A percentile compares a stretch with the other conserved stretches of the same genome.
These are phyloP conservation scores for Backusella tuberculispora DNA, from an alignment of 192 early-diverging fungal species.

Conservation along the genomic window DNA sequence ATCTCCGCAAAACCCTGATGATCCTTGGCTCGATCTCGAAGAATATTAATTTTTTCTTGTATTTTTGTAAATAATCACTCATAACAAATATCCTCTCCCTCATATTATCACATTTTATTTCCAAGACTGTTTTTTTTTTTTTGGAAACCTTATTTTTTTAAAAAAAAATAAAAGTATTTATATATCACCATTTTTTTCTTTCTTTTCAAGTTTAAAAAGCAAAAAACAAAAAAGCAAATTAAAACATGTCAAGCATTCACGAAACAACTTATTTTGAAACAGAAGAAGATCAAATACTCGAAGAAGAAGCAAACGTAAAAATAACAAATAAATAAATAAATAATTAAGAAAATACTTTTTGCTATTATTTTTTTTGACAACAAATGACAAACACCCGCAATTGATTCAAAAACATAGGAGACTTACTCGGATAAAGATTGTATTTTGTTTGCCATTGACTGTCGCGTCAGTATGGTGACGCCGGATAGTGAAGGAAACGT, in stretches of 20 bases:
- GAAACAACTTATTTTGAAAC: no score
- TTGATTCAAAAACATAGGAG: background rate
- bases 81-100: background rate
- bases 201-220: no score
- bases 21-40: conserved; percentile 25
- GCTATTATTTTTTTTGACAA: conserved; percentile 11
- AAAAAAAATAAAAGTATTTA: no score
- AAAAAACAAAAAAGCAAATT: no score
- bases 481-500: conserved; percentile 39
- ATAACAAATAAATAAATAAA: no score
- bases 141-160: background rate
- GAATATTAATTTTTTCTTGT: background rate
- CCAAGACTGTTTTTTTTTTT: background rate
- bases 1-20: conserved; percentile 10
- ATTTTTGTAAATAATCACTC: background rate
- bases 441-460: conserved; percentile 58
- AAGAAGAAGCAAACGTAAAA: no score
- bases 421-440: conserved; percentile 44
- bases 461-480: conserved; percentile 46
- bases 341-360: background rate
- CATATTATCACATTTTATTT: background rate
- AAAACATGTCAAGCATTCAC: no score
- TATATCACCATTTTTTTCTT: no score
- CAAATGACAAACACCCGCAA: background rate
- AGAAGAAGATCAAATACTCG: no score